These are phyloP conservation scores for Magnolia officinalis DNA, from an alignment of 164 flowering plant genomes.

Conservation along the genomic window DNA sequence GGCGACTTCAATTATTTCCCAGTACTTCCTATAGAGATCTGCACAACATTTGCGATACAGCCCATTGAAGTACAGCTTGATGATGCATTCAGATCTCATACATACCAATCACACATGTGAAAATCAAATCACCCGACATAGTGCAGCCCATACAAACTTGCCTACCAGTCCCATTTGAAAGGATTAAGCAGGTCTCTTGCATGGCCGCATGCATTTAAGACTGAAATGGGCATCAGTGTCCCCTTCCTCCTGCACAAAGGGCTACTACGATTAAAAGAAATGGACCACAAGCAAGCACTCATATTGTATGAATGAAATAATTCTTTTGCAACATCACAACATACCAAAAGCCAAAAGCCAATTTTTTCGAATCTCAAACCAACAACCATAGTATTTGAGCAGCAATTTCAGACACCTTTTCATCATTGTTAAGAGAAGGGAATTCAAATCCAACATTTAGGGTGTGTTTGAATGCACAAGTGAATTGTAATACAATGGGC, in stretches of 20 bases:
- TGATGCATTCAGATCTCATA: background rate
- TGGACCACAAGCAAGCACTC: background rate
- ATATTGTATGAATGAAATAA: background rate
- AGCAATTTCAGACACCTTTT: too few relatives aligned
- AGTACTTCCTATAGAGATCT: background rate
- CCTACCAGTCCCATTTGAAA: background rate
- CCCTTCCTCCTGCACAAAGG: conserved; percentile 3
- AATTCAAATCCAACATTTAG: too few relatives aligned
- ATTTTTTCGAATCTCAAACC: background rate
- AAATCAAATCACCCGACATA: too few relatives aligned
- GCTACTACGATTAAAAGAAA: background rate
- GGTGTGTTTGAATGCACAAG: too few relatives aligned
- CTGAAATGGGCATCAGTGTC: background rate
- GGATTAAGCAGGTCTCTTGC: conserved; percentile 1
- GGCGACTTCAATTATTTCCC: too few relatives aligned
- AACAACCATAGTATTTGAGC: background rate
- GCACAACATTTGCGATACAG: background rate
- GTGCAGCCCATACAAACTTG: background rate
- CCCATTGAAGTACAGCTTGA: background rate
- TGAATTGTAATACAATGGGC: too few relatives aligned
- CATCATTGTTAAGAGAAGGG: too few relatives aligned
- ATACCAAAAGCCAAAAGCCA: background rate
- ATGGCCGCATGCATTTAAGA: conserved; percentile 1
- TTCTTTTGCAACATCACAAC: background rate
- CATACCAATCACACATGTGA: too few relatives aligned